Evolutionary conservation across 257 asterid species (phyloP), one percentile per base, ranked within the genome.

Genomic region (Nicotiana tomentosiformis): DNA sequence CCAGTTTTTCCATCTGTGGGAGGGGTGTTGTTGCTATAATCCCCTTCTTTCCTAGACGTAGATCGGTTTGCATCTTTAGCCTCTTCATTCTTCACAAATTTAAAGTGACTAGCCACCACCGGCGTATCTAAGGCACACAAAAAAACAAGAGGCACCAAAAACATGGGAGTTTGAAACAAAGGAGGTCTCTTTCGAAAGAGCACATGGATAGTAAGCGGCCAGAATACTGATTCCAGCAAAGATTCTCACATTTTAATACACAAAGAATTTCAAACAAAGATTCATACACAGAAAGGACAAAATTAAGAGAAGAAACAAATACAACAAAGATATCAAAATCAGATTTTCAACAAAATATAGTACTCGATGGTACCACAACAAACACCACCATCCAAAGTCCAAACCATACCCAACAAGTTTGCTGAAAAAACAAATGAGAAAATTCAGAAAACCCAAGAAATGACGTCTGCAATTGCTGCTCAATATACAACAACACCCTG

Each of bases 41-140:
- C 86, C 29, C 60, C 74, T 7, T 82, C 68, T 33, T 46, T 80
- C 53, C 81, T 88, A 17, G 80, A 26, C 61, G 68, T 80, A 82
- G 95, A 77, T 35, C 64, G 90, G 43, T 82, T 84, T 57, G 56
- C 88, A 64, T 77, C 78, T 20, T 82, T 81, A 14, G 69, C 60
- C 4, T 88, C 90, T 72, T 87, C 95, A 82, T 86, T 82, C 84
- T 88, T 84, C 87, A 76, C 89, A 68, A 57, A 51, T 70, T 76
- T 88, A 68, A 77, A 81, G 18, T 87, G 86, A 57, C 86, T 84
- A 26, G 62, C 88, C 86, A 62, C 88, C 86, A 62, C 86, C 30
- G 10, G 76, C 39, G 81, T 43, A 78, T 87, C 95, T 91, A 82
- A 80, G 74, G 81, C 82, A 58, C 84, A 82, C 14, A 35, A 53